A percentile compares a stretch with the other conserved stretches of the same genome.
These are phyloP conservation scores for Hibiscus mutabilis DNA, from an alignment of 345 rosid species.

Conservation along the genomic window DNA sequence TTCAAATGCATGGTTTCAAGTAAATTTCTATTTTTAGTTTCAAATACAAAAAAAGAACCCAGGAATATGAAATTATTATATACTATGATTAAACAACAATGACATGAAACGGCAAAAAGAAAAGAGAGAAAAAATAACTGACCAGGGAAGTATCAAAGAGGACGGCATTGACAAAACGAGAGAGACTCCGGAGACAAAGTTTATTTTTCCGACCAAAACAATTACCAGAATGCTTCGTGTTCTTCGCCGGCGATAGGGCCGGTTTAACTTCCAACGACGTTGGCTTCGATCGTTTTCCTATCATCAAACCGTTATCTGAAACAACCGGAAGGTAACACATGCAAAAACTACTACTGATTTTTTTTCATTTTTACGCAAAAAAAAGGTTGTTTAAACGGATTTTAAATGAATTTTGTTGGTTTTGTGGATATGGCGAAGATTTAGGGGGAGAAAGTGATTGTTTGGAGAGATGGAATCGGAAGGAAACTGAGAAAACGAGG, in stretches of 20 bases:
- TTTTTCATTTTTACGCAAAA: background rate
- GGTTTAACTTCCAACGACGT: background rate
- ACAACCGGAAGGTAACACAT: background rate
- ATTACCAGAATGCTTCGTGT: background rate
- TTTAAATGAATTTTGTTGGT: background rate
- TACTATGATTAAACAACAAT: background rate
- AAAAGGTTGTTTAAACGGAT: background rate
- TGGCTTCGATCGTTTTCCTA: background rate
- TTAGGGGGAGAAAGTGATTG: background rate
- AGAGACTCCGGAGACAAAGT: constrained; percentile 7
- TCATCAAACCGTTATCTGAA: background rate
- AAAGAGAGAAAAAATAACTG: constrained; percentile 4
- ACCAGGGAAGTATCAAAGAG: constrained; percentile 45
- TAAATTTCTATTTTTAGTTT: background rate
- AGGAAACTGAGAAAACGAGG: background rate
- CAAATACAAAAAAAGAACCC: background rate
- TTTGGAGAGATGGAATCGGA: background rate
- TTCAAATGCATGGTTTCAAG: background rate
- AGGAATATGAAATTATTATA: background rate
- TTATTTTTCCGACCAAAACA: background rate
- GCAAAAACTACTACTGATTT: background rate
- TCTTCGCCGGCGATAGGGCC: background rate
- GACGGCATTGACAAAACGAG: constrained; percentile 26
- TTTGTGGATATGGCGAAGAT: background rate
- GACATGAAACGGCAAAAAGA: background rate